A percentile compares a stretch with the other conserved stretches of the same genome.
These are phyloP conservation scores for Lavandula angustifolia DNA, from an alignment of 257 asterid species.

Conservation along the genomic window DNA sequence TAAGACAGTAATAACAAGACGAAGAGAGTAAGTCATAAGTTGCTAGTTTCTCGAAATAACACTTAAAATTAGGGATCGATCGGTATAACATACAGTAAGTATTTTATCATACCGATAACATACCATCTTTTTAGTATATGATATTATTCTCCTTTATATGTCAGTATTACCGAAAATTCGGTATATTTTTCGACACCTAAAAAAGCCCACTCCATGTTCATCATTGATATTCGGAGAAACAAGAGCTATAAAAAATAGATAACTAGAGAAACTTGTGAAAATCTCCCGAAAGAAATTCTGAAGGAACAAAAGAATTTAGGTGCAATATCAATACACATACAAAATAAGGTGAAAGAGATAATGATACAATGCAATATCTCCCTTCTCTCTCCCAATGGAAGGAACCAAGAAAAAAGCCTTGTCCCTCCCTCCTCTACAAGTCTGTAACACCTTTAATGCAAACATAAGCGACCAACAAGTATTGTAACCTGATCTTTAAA, in stretches of 20 bases:
- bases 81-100: too few relatives aligned
- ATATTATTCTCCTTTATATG: too few relatives aligned
- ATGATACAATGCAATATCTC: slow-evolving; percentile 8
- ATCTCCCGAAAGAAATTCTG: slow-evolving; percentile 11
- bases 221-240: background rate
- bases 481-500: slow-evolving; percentile 15
- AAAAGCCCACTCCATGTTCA: background rate
- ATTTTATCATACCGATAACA: too few relatives aligned
- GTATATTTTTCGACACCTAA: too few relatives aligned
- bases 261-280: background rate
- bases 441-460: slow-evolving; percentile 15
- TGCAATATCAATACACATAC: slow-evolving; percentile 4
- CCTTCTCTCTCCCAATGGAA: slow-evolving; percentile 5
- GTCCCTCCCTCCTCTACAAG: background rate
- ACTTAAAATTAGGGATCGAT: too few relatives aligned
- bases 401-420: slow-evolving; percentile 6
- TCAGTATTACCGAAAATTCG: too few relatives aligned
- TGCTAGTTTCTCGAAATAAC: background rate
- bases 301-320: background rate
- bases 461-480: slow-evolving; percentile 21
- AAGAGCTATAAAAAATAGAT: background rate
- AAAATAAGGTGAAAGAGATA: slow-evolving; percentile 4
- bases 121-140: too few relatives aligned
- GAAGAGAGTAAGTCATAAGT: background rate
- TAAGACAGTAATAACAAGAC: too few relatives aligned